phyloP scores from a whole-genome alignment of 2,329 filamentous ascomycete species.

The Verticillium zaregamsianum region DNA sequence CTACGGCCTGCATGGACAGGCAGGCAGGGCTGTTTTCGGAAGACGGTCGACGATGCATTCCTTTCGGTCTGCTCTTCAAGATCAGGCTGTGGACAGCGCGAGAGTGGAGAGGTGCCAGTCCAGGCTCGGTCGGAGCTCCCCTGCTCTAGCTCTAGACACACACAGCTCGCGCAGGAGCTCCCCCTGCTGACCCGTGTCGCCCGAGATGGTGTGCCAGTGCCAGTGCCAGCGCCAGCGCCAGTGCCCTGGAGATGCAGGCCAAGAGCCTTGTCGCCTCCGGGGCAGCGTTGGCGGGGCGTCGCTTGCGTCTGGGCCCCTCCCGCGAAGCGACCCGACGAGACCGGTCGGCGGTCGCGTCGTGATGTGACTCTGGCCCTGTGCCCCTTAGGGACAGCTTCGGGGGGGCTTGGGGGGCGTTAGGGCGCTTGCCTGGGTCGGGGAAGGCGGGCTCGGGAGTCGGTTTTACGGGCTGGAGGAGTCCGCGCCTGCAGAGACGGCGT shows the following conservation, averaged over 20 bases:
- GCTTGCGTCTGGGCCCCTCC: not conserved
- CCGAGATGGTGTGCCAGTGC: not conserved
- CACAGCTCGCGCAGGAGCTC: not conserved
- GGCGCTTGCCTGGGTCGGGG: not conserved
- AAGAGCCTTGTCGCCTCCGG: not conserved
- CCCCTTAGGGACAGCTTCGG: not conserved
- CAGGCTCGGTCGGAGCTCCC: not conserved
- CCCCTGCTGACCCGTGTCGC: not conserved
- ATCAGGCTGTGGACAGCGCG: not conserved
- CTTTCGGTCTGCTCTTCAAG: not conserved
- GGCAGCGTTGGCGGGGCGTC: not conserved
- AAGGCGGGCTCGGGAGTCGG: conserved; percentile 1
- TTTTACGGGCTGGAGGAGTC: not conserved
- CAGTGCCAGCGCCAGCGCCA: too few relatives aligned
- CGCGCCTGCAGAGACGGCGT: not conserved
- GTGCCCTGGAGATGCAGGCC: not conserved
- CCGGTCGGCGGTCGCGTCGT: not conserved
- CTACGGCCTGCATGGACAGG: not conserved
- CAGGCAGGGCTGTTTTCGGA: not conserved
- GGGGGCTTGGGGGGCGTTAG: not conserved
- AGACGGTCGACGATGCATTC: not conserved
- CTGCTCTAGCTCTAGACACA: not conserved
- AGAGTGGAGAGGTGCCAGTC: too few relatives aligned
- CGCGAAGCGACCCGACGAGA: not conserved
- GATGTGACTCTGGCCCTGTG: not conserved